Evolutionary conservation across 148 eudicot species (phyloP), one percentile per base, ranked within the genome.

Genomic region (Rhododendron williamsianum): DNA sequence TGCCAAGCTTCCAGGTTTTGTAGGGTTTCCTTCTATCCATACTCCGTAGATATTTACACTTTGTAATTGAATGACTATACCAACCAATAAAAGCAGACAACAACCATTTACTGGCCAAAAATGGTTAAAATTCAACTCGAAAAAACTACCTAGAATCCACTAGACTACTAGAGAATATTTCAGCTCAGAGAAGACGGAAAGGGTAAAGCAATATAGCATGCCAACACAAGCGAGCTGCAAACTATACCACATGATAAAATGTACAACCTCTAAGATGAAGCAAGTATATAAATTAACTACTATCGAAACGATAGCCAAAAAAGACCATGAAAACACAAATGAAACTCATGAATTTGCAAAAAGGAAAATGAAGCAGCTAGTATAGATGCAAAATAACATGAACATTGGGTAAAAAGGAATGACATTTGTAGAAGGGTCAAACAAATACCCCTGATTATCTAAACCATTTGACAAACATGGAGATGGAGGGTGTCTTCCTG

Each of bases 401-500:
- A 74, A 35, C 49, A 74, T 18, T 19, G 73, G 30, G 51, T 52
- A 11, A 52, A 74, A 71, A 19, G 33, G 52, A 48, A 35, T 71
- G 25, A 43, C 65, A 73, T 30, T 69, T 8, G 25, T 18, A 43
- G 76, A 76, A 51, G 41, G 80, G 48, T 74, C 3, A 86, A 58
- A 85, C 35, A 85, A 84, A 35, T 93, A 95, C 98, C 95, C 87
- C 80, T 88, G 86, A 83, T 78, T 82, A 67, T 83, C 89, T 84
- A 87, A 86, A 58, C 93, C 98, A 89, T 92, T 92, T 76, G 94
- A 88, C 89, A 95, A 46, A 85, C 84, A 89, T 81, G 94, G 92
- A 78, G 99, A 95, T 67, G 98, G 98, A 58, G 98, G 98, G 76
- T 97, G 99, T 87, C 94, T 93, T 85, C 99, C 99, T 13, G 98